Base-by-base conservation (phyloP, 2,329 filamentous ascomycete genomes). In the Hypoxylon sp. region DNA sequence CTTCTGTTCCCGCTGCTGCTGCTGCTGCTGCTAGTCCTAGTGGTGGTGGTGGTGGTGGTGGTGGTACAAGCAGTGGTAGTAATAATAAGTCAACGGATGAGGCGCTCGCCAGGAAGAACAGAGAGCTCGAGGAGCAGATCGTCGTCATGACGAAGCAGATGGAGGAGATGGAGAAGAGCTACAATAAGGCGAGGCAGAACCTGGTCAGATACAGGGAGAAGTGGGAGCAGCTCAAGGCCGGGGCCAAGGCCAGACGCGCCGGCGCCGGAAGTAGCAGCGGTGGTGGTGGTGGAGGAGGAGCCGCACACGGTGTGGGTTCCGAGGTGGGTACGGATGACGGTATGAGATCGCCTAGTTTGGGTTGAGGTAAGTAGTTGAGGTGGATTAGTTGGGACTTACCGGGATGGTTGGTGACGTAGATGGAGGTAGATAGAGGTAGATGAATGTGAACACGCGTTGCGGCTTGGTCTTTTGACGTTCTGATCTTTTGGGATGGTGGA, bases 61-160 rank as follows among this genome's bases (percentile, higher is more conserved):
- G 54, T 46, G 64, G 68, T 26, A 64, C 72, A 58, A 50, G 68
- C 43, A 60, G 56, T 39, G 19, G 19, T 28, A 46, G 43, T 13
- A 47, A 55, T 34, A 73, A 65, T 2, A 79, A 79, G 4, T 78
- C 78, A 10, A 73, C 74, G 1, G 84, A 86, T 41, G 81, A 83
- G 32, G 73, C 75, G 6, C 71, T 86, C 49, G 77, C 76, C 48
- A 79, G 75, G 56, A 84, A 84, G 70, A 83, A 89, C 22, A 81
- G 80, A 48, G 90, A 93, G 67, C 79, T 93, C 13, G 90, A 93
- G 74, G 87, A 90, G 55, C 84, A 91, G 71, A 77, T 93, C 20
- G 79, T 80, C 7, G 79, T 80, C 19, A 79, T 85, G 62, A 78
- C 84, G 56, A 85, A 84, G 68, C 87, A 91, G 67, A 84, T 89